Percentiles rank a stretch among this genome's conserved stretches.
Conservation (phyloP, 225 moss, liverwort and hornwort species). For the Sphagnum contortum region DNA sequence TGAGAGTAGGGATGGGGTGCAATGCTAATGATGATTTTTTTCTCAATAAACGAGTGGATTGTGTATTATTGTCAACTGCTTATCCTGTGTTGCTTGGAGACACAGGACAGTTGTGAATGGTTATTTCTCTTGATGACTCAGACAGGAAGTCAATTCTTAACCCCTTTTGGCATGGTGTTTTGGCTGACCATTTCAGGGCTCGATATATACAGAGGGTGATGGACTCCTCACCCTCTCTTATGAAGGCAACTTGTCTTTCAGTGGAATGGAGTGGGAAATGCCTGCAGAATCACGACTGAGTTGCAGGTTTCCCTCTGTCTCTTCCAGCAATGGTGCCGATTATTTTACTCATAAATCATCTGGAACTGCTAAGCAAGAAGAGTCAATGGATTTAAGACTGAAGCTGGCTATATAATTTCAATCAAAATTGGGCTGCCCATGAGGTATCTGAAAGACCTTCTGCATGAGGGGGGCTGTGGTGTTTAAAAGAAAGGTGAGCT, state of each 20-base stretch:
- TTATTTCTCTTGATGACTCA: no score
- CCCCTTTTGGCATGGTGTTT: background rate
- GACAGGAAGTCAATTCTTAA: background rate
- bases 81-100: background rate
- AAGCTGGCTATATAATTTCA: constrained; percentile 39
- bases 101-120: background rate
- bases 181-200: constrained; percentile 2
- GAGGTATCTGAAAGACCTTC: background rate
- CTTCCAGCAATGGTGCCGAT: constrained; percentile 27
- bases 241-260: constrained; percentile 14
- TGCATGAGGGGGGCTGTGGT: background rate
- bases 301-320: constrained; percentile 19
- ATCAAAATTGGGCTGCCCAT: constrained; percentile 6
- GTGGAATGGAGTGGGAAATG: constrained; percentile 10
- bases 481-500: background rate
- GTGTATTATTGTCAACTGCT: background rate
- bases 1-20: background rate
- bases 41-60: background rate
- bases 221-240: constrained; percentile 20
- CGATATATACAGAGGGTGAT: background rate
- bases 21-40: background rate
- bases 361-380: constrained; percentile 24
- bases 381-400: constrained; percentile 44
- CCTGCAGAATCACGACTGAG: constrained; percentile 21
- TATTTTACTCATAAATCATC: constrained; percentile 22